Conservation (phyloP, 805 yeast genomes). For the Yamadazyma takamatsuzukensis region DNA sequence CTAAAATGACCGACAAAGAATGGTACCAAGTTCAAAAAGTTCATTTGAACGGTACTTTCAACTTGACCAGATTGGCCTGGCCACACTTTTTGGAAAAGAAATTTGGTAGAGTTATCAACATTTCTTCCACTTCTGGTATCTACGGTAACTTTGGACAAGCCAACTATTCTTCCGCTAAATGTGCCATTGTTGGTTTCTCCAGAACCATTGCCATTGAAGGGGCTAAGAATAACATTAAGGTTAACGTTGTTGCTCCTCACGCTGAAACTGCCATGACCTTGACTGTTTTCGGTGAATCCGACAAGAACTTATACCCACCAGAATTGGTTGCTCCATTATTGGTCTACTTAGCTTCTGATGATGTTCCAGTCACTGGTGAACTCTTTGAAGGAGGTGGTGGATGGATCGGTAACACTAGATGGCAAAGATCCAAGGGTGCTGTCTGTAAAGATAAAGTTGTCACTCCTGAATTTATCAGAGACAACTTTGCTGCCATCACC, state of each 20-base stretch:
- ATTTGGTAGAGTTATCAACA: slow-evolving; percentile 79
- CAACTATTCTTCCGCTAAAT: slow-evolving; percentile 91
- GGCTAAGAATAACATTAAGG: slow-evolving; percentile 67
- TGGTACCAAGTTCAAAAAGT: slow-evolving; percentile 81
- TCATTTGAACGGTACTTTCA: slow-evolving; percentile 78
- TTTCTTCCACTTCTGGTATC: slow-evolving; percentile 93
- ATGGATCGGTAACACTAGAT: slow-evolving; percentile 92
- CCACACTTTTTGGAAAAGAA: slow-evolving; percentile 78
- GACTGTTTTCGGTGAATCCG: slow-evolving; percentile 76
- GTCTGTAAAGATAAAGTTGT: slow-evolving; percentile 52
- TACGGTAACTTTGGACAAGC: slow-evolving; percentile 98
- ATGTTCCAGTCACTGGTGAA: slow-evolving; percentile 71
- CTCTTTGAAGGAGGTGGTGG: slow-evolving; percentile 94
- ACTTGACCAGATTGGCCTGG: slow-evolving; percentile 88
- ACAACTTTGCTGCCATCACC: slow-evolving; percentile 60
- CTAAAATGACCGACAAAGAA: slow-evolving; percentile 76
- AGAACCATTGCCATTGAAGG: slow-evolving; percentile 91
- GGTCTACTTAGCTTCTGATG: slow-evolving; percentile 73
- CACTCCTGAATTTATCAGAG: slow-evolving; percentile 67
- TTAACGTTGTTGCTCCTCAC: slow-evolving; percentile 89
- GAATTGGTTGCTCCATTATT: slow-evolving; percentile 88
- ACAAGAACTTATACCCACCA: slow-evolving; percentile 81
- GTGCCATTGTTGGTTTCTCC: slow-evolving; percentile 81
- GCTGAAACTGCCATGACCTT: slow-evolving; percentile 98
- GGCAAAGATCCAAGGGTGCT: slow-evolving; percentile 90